Percentiles rank a stretch among this genome's conserved stretches.
phyloP scores from a whole-genome alignment of 306 rosid genomes.

The Crotalaria pallida region DNA sequence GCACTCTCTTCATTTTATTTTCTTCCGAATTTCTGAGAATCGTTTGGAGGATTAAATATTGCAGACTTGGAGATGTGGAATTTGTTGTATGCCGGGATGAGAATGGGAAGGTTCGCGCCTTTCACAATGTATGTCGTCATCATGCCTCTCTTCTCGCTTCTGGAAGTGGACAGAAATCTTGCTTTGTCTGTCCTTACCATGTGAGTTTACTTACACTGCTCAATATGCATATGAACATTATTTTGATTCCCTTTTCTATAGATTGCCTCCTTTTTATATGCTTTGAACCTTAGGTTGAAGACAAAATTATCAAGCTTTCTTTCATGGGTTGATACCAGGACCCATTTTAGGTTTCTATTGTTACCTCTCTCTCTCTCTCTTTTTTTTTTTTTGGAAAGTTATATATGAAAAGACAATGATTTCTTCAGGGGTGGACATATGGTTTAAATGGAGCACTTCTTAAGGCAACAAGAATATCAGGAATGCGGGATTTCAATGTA shows the following conservation, averaged over 20 bases:
- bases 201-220: slow-evolving; percentile 41
- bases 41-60: slow-evolving; percentile 27
- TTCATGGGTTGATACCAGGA: not conserved
- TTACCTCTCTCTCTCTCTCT: not conserved
- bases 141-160: slow-evolving; percentile 78
- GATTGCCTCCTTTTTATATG: not conserved
- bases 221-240: not conserved
- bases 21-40: slow-evolving; percentile 34
- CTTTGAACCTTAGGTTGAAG: not conserved
- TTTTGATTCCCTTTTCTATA: not conserved
- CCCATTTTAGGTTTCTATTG: not conserved
- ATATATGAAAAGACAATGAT: not conserved
- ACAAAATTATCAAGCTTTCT: slow-evolving; percentile 3
- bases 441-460: slow-evolving; percentile 77
- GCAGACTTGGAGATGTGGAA: slow-evolving; percentile 74
- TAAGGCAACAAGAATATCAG: slow-evolving; percentile 71
- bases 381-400: not conserved
- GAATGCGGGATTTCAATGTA: slow-evolving; percentile 62
- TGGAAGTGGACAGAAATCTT: slow-evolving; percentile 68
- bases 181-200: slow-evolving; percentile 96
- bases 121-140: slow-evolving; percentile 92
- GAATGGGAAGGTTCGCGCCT: slow-evolving; percentile 50
- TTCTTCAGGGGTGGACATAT: slow-evolving; percentile 88
- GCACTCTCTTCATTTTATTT: slow-evolving; percentile 25
- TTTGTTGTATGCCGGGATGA: slow-evolving; percentile 77